These are phyloP conservation scores for Trichosporon ovoides DNA, from an alignment of 1,284 basidiomycete species.

Conservation along the genomic window DNA sequence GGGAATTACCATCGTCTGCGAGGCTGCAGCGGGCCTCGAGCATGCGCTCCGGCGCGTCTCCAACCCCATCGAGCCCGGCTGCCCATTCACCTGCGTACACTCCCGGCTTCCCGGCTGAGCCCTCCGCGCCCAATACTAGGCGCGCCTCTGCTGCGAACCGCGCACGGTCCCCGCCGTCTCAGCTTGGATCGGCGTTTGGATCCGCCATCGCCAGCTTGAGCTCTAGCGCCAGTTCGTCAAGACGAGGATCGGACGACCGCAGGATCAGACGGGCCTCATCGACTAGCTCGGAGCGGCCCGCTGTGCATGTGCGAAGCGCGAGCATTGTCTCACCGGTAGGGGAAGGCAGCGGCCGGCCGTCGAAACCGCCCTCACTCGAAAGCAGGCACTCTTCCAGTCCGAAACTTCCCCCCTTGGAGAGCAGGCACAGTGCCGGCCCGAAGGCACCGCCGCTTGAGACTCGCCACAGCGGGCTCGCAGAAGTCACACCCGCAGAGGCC, in stretches of 20 bases:
- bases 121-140: background rate
- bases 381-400: background rate
- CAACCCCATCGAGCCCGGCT: no score
- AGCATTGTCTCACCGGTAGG: background rate
- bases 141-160: background rate
- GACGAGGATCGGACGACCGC: background rate
- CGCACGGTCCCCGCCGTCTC: constrained; percentile 4
- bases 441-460: background rate
- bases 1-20: background rate
- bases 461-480: constrained; percentile 5
- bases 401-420: background rate
- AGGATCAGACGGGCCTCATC: background rate
- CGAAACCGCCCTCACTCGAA: background rate
- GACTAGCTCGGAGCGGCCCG: background rate
- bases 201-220: background rate
- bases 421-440: background rate
- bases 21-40: background rate
- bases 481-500: constrained; percentile 14
- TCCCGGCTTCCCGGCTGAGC: no score
- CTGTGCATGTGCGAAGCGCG: background rate
- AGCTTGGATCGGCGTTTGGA: background rate
- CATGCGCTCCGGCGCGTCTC: background rate
- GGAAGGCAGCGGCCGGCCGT: background rate
- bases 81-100: no score
- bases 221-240: background rate